A percentile compares a stretch with the other conserved stretches of the same genome.
phyloP scores from a whole-genome alignment of 805 yeast species.

The Yarrowia phangngaensis region DNA sequence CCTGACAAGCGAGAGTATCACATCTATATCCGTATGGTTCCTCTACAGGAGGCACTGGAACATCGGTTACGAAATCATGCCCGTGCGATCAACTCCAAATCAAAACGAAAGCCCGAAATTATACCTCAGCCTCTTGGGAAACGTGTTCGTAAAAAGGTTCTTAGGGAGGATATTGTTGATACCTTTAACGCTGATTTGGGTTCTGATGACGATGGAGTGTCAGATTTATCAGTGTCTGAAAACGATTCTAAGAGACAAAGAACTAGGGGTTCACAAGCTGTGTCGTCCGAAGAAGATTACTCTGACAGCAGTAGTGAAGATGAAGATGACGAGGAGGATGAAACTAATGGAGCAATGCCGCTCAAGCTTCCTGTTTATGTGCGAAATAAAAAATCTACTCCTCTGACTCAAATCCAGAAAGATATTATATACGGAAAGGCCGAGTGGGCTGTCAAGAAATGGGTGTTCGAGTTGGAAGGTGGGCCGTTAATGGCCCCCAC shows the following conservation, averaged over 20 bases:
- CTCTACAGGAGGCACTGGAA: constrained; percentile 62
- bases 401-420: constrained; percentile 5
- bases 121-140: constrained; percentile 10
- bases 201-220: constrained; percentile 1
- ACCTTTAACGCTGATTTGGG: constrained; percentile 17
- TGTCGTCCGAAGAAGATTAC: neutral
- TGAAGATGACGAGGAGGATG: neutral
- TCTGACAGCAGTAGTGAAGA: neutral
- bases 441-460: neutral
- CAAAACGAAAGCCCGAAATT: neutral
- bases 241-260: neutral
- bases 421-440: constrained; percentile 4
- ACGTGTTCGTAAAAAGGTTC: neutral
- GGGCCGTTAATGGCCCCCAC: too few relatives aligned
- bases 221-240: neutral
- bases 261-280: neutral
- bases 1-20: constrained; percentile 91
- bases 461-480: neutral
- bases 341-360: neutral
- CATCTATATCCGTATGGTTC: constrained; percentile 65
- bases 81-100: neutral
- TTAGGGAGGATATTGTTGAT: constrained; percentile 7
- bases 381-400: constrained; percentile 8
- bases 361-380: too few relatives aligned
- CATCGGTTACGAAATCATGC: constrained; percentile 30